Evolutionary conservation across 139 green algal species (phyloP).

Genomic region (Chlamydomonas schloesseri): DNA sequence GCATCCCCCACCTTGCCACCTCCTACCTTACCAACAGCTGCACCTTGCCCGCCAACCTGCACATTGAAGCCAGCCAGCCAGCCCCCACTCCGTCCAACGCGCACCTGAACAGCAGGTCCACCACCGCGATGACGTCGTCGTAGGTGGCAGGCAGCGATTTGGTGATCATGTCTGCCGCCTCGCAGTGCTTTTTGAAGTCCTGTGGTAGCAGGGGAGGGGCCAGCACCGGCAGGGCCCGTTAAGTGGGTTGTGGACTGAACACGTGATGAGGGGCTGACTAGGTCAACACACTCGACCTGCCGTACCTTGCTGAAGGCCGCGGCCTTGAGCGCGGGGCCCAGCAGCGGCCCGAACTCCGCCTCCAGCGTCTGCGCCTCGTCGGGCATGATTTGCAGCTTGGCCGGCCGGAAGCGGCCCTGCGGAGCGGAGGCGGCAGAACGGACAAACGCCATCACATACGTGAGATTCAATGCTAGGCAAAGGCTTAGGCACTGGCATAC

Average conservation of each 20-base stretch:
- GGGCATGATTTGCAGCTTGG: constrained; percentile 79
- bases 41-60: too few species aligned
- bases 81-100: too few species aligned
- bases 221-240: too few species aligned
- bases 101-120: constrained; percentile 71
- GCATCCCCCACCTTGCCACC: too few species aligned
- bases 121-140: constrained; percentile 56
- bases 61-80: too few species aligned
- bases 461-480: background rate
- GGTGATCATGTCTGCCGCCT: constrained; percentile 75
- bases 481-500: too few species aligned
- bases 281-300: too few species aligned
- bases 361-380: constrained; percentile 81
- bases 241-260: too few species aligned
- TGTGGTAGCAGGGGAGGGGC: too few species aligned
- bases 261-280: too few species aligned
- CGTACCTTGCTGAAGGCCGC: constrained; percentile 63
- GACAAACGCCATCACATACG: too few species aligned
- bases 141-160: constrained; percentile 24
- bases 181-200: constrained; percentile 91
- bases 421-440: background rate
- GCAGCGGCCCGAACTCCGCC: constrained; percentile 66
- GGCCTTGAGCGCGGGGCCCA: constrained; percentile 46
- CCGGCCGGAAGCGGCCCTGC: constrained; percentile 68
- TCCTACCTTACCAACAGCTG: too few species aligned